phyloP scores from a whole-genome alignment of 2,329 filamentous ascomycete species.

The Colletotrichum gloeosporioides region DNA sequence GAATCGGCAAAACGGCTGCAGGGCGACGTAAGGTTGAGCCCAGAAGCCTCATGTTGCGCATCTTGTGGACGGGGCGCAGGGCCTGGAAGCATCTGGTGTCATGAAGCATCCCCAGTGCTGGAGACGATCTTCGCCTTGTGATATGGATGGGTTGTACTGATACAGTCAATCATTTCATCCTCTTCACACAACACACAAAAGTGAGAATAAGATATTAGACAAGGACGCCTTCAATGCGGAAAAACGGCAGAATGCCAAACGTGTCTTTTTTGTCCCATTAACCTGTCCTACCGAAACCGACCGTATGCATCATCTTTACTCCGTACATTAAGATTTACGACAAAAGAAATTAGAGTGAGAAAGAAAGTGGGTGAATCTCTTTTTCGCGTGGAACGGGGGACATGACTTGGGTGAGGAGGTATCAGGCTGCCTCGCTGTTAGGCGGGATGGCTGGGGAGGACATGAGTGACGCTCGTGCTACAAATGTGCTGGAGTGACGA shows the following conservation, averaged over 20 bases:
- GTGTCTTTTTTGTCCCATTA: conserved; percentile 17
- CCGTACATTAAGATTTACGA: conserved; percentile 21
- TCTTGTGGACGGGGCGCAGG: not conserved
- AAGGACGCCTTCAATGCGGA: not conserved
- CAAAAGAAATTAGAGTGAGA: conserved; percentile 20
- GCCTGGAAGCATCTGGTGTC: not conserved
- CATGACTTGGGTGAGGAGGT: not conserved
- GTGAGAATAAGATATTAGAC: not conserved
- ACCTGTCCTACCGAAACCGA: conserved; percentile 19
- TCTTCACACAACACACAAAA: not conserved
- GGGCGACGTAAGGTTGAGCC: not conserved
- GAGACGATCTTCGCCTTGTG: not conserved
- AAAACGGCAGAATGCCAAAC: not conserved
- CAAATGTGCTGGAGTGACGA: not conserved
- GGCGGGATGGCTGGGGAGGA: not conserved
- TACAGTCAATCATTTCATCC: not conserved
- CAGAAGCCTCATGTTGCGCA: not conserved
- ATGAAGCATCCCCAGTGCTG: not conserved
- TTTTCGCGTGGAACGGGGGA: not conserved
- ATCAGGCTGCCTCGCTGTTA: not conserved
- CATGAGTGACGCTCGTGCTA: not conserved
- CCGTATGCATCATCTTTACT: conserved; percentile 23
- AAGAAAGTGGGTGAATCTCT: not conserved
- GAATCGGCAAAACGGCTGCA: not conserved
- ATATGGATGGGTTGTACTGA: not conserved